A percentile compares a stretch with the other conserved stretches of the same genome.
Evolutionary conservation across 257 asterid species (phyloP).

Genomic region (Rauvolfia tetraphylla): DNA sequence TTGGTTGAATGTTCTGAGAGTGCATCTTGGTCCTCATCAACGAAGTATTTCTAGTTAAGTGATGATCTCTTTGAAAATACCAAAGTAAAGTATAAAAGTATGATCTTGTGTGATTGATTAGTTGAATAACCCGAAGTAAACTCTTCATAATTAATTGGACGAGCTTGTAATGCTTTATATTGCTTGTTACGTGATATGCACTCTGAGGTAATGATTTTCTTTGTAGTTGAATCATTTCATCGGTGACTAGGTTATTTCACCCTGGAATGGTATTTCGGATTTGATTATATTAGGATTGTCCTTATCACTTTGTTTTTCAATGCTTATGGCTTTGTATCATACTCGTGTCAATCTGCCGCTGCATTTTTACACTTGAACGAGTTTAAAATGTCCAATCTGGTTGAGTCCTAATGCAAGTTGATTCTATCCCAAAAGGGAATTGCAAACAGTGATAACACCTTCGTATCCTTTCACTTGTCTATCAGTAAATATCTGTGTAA

Average conservation of each 20-base stretch:
- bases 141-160: not conserved
- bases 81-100: not conserved
- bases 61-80: not conserved
- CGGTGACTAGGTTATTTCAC: not conserved
- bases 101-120: not conserved
- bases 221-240: not conserved
- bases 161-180: not conserved
- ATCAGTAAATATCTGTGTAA: not conserved
- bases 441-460: not conserved
- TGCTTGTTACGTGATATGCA: not conserved
- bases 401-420: not conserved
- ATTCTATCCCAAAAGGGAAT: not conserved
- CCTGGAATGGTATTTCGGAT: not conserved
- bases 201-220: no score
- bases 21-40: not conserved
- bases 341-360: not conserved
- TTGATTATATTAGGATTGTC: not conserved
- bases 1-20: constrained; percentile 3
- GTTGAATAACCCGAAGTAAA: not conserved
- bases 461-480: not conserved
- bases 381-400: not conserved
- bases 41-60: not conserved
- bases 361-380: not conserved
- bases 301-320: not conserved
- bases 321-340: not conserved